A percentile compares a stretch with the other conserved stretches of the same genome.
These are phyloP conservation scores for Phytophthora colocasiae DNA, from an alignment of 352 stramenopile genomes.

Conservation along the genomic window DNA sequence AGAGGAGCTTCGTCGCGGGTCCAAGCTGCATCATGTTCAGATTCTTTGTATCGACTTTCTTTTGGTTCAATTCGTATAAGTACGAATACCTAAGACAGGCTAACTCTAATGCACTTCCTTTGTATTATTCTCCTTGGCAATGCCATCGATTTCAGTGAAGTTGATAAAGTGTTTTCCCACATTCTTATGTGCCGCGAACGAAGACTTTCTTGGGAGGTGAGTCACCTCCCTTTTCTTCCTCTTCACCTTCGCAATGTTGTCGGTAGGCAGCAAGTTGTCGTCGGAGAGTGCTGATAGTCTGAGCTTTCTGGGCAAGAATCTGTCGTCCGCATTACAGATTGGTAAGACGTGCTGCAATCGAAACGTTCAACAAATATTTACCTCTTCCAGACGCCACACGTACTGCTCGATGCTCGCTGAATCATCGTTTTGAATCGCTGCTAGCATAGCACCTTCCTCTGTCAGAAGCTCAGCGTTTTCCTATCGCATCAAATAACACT, in stretches of 20 bases:
- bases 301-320: slow-evolving; percentile 94
- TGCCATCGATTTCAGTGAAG: background rate
- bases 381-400: slow-evolving; percentile 89
- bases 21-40: slow-evolving; percentile 23
- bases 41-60: background rate
- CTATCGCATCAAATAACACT: slow-evolving; percentile 42
- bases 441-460: slow-evolving; percentile 93
- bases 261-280: slow-evolving; percentile 87
- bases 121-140: slow-evolving; percentile 5
- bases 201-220: slow-evolving; percentile 40
- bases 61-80: background rate
- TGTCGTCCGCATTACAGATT: slow-evolving; percentile 16
- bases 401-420: slow-evolving; percentile 96
- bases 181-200: slow-evolving; percentile 10
- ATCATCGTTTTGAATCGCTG: slow-evolving; percentile 92
- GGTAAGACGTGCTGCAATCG: background rate
- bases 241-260: slow-evolving; percentile 83
- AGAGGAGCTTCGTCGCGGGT: slow-evolving; percentile 24
- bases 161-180: background rate
- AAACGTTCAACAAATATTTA: slow-evolving; percentile 16
- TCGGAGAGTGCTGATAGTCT: slow-evolving; percentile 87
- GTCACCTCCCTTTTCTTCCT: slow-evolving; percentile 73
- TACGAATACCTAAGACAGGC: background rate
- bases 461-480: slow-evolving; percentile 97
- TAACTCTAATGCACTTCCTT: slow-evolving; percentile 5